Base-by-base conservation (phyloP, 2,329 filamentous ascomycete genomes). In the Aschersonia sp. region DNA sequence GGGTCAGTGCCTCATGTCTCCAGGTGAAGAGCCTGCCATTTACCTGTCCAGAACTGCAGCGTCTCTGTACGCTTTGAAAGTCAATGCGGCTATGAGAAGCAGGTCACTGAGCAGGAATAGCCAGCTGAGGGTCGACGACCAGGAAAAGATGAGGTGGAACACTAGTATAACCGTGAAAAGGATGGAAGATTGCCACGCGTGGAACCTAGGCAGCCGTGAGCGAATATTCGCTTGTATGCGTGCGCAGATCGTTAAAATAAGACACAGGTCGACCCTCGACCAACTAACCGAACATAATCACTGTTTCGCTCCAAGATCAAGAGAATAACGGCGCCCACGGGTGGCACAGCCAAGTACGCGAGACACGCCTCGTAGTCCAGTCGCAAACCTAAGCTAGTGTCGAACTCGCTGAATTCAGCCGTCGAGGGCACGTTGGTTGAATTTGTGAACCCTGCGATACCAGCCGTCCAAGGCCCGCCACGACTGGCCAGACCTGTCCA, bases 131-230 rank as follows among this genome's bases (percentile, higher is more conserved):
- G 94, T 80, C 2, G 71, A 74, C 30, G 86, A 90, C 84, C 87
- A 95, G 10, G 81, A 83, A 64, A 97, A 83, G 41, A 97, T 68
- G 39, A 97, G 73, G 61, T 97, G 90, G 30, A 95, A 55, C 46
- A 94, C 66, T 64, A 89, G 77, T 49, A 79, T 59, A 45, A 76
- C 76, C 0, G 85, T 83, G 63, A 95, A 95, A 4, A 94, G 65
- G 58, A 95, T 71, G 53, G 83, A 82, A 6, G 84, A 86, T 66
- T 98, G 92, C 90, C 92, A 98, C 6, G 92, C 92, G 64, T 98
- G 92, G 56, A 97, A 97, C 53, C 86, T 90, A 55, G 37, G 49
- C 42, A 3, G 44, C 10, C 30, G 51, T 62, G 52, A 60, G 58
- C 49, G 35, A 9, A 12, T 37, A 37, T 12, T 9, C 35, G 5